phyloP scores from a whole-genome alignment of 2,329 filamentous ascomycete species.

The Davidsoniella eucalypti region DNA sequence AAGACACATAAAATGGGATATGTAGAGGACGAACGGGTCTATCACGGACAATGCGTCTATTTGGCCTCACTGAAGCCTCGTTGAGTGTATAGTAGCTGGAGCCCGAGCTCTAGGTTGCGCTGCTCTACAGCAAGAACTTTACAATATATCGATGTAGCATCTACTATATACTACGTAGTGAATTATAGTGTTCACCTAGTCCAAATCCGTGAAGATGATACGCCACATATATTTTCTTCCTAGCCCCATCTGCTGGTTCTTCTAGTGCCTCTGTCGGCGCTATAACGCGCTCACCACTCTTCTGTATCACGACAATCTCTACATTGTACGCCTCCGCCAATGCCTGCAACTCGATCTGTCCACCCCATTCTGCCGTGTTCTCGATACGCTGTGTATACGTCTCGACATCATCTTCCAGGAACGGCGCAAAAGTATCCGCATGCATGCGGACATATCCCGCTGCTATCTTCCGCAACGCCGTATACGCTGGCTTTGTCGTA shows the following conservation, averaged over 20 bases:
- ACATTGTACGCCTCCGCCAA: conserved; percentile 67
- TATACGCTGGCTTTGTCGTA: too few species aligned
- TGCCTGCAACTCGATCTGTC: conserved; percentile 76
- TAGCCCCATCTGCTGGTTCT: conserved; percentile 20
- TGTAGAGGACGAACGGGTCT: conserved; percentile 27
- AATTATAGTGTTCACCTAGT: conserved; percentile 95
- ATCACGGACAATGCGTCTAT: conserved; percentile 38
- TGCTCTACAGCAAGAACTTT: background rate
- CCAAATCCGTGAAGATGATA: conserved; percentile 93
- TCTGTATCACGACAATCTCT: conserved; percentile 71
- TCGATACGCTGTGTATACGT: conserved; percentile 60
- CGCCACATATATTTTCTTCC: conserved; percentile 63
- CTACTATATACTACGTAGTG: conserved; percentile 33
- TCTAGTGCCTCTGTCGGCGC: conserved; percentile 24
- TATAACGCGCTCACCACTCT: conserved; percentile 66
- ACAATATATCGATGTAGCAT: background rate
- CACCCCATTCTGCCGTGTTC: conserved; percentile 90
- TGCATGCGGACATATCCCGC: conserved; percentile 62
- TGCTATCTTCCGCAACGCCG: conserved; percentile 47
- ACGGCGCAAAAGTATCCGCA: conserved; percentile 67
- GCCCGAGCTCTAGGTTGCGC: background rate
- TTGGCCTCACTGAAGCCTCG: conserved; percentile 24
- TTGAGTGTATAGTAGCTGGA: background rate
- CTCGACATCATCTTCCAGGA: conserved; percentile 65
- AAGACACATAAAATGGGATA: conserved; percentile 33